Conservation (phyloP, 2,329 filamentous ascomycete species). For the Scytalidium lignicola region DNA sequence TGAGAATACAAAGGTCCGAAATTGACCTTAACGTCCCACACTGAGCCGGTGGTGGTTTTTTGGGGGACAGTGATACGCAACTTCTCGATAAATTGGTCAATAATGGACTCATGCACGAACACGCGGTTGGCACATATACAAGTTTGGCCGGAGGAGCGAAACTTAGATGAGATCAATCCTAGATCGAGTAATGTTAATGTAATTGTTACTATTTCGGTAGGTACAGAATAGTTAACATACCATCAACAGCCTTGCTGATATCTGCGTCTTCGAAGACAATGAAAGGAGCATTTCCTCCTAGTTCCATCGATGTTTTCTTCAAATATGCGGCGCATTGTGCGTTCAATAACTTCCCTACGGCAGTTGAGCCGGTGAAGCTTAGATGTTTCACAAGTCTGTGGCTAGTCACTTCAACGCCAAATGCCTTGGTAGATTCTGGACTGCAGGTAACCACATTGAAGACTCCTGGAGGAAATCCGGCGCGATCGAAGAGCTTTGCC, state of each 20-base stretch:
- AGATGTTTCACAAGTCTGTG: conserved; percentile 50
- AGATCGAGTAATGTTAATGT: conserved; percentile 25
- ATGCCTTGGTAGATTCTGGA: conserved; percentile 42
- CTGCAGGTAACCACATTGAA: conserved; percentile 53
- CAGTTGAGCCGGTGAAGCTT: conserved; percentile 31
- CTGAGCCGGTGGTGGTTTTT: conserved; percentile 53
- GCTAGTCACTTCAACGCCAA: conserved; percentile 44
- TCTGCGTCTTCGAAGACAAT: conserved; percentile 37
- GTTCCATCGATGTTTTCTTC: conserved; percentile 35
- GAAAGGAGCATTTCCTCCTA: conserved; percentile 36
- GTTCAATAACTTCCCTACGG: conserved; percentile 31
- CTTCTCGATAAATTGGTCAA: conserved; percentile 50
- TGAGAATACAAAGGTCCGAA: conserved; percentile 53
- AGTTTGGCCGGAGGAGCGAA: conserved; percentile 53
- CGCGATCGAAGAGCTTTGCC: conserved; percentile 42
- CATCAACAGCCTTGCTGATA: conserved; percentile 39
- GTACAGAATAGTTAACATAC: too few relatives aligned
- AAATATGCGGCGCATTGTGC: conserved; percentile 32
- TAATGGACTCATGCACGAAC: conserved; percentile 55
- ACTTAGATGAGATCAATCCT: conserved; percentile 46
- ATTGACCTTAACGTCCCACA: conserved; percentile 44
- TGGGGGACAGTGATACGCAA: conserved; percentile 42
- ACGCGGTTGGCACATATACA: conserved; percentile 58
- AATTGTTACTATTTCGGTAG: too few relatives aligned
- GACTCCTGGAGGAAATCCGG: conserved; percentile 50